A percentile compares a stretch with the other conserved stretches of the same genome.
Evolutionary conservation across 371 early-diverging fungal species (phyloP).

Genomic region (Mucor velutinosus): DNA sequence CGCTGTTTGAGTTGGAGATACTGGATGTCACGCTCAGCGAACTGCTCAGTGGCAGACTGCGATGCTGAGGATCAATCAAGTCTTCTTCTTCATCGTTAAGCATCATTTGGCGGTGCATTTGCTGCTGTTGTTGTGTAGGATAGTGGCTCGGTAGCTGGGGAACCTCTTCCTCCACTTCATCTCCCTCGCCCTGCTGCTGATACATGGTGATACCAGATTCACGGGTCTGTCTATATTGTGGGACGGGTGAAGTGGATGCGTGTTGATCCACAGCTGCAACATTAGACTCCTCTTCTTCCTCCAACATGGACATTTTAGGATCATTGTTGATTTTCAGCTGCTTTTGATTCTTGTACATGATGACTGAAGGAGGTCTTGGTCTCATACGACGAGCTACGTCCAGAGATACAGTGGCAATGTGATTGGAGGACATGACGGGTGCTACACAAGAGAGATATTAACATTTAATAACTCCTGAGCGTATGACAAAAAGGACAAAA

Average conservation of each 20-base stretch:
- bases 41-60: slow-evolving; percentile 14
- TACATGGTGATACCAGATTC: slow-evolving; percentile 28
- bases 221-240: slow-evolving; percentile 24
- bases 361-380: slow-evolving; percentile 67
- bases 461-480: not conserved
- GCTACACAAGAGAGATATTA: slow-evolving; percentile 29
- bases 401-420: slow-evolving; percentile 63
- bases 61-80: slow-evolving; percentile 36
- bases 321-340: slow-evolving; percentile 16
- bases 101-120: slow-evolving; percentile 1
- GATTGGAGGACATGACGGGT: slow-evolving; percentile 71
- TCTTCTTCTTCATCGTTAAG: slow-evolving; percentile 32
- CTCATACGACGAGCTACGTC: slow-evolving; percentile 65
- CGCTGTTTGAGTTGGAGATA: slow-evolving; percentile 5
- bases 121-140: not conserved
- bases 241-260: not conserved
- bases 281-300: slow-evolving; percentile 27
- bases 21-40: slow-evolving; percentile 15
- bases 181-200: not conserved
- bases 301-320: slow-evolving; percentile 28
- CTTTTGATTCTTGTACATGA: slow-evolving; percentile 46
- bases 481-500: not conserved
- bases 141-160: not conserved
- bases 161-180: slow-evolving; percentile 6
- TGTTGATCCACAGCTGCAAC: slow-evolving; percentile 1